A percentile compares a stretch with the other conserved stretches of the same genome.
Conservation (phyloP, 495 filamentous ascomycete species). For the Talaromyces trachyspermus region DNA sequence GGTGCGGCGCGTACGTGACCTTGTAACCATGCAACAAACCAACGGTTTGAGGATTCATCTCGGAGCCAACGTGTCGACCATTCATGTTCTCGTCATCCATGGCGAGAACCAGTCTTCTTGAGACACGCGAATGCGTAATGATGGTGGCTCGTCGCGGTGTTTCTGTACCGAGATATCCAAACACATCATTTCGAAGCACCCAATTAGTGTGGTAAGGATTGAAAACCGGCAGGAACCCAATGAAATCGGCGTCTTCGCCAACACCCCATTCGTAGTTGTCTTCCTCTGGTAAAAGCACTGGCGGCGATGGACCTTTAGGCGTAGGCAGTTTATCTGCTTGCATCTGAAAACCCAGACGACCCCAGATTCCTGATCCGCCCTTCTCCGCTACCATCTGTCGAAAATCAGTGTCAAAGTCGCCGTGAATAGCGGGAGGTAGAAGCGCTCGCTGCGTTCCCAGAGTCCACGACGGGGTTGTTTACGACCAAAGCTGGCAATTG, state of each 20-base stretch:
- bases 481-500: constrained; percentile 48
- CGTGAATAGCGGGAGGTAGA: constrained; percentile 59
- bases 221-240: constrained; percentile 64
- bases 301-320: constrained; percentile 46
- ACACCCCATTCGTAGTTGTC: constrained; percentile 68
- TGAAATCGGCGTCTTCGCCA: constrained; percentile 68
- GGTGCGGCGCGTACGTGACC: constrained; percentile 38
- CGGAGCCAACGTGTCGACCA: constrained; percentile 57
- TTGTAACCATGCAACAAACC: constrained; percentile 67
- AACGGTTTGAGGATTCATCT: constrained; percentile 62
- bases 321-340: constrained; percentile 13
- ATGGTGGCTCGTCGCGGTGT: constrained; percentile 60
- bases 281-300: constrained; percentile 41
- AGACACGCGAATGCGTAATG: constrained; percentile 58
- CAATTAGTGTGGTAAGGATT: constrained; percentile 57
- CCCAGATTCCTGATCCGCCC: constrained; percentile 49
- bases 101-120: constrained; percentile 51
- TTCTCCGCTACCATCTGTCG: constrained; percentile 37
- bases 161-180: constrained; percentile 24
- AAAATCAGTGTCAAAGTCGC: constrained; percentile 49
- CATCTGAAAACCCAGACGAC: constrained; percentile 38
- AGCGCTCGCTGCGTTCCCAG: constrained; percentile 69
- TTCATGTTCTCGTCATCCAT: constrained; percentile 57
- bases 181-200: constrained; percentile 47
- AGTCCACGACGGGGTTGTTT: constrained; percentile 58